A percentile compares a stretch with the other conserved stretches of the same genome.
Evolutionary conservation across 257 asterid genomes (phyloP).

Genomic region (Przewalskia tangutica): DNA sequence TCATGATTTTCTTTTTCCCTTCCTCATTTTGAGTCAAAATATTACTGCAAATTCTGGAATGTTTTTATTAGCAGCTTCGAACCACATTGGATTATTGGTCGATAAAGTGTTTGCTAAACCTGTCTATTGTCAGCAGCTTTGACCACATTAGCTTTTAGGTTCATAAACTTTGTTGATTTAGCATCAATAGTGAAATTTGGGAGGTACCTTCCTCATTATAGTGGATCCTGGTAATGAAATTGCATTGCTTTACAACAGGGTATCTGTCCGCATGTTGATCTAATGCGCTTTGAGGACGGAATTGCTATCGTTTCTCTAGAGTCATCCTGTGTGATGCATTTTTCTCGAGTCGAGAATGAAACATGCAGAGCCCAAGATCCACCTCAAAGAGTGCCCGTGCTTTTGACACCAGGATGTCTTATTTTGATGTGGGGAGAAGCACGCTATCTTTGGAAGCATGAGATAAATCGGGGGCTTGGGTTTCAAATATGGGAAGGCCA

Average conservation of each 20-base stretch:
- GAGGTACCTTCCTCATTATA: background rate
- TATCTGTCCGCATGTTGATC: conserved; percentile 81
- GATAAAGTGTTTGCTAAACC: background rate
- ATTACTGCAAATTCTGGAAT: background rate
- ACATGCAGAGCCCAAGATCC: background rate
- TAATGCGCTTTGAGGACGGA: conserved; percentile 84
- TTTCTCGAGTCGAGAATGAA: conserved; percentile 28
- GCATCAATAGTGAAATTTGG: background rate
- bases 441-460: conserved; percentile 77
- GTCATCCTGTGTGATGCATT: conserved; percentile 77
- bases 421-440: conserved; percentile 89
- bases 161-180: background rate
- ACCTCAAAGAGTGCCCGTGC: conserved; percentile 37
- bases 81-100: background rate
- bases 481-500: conserved; percentile 58
- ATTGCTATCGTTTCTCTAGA: conserved; percentile 74
- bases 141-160: background rate
- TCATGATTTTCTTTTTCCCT: background rate
- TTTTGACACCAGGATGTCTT: conserved; percentile 60
- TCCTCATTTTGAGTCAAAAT: background rate
- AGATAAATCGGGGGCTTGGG: conserved; percentile 72
- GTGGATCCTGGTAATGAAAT: background rate
- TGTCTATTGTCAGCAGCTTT: background rate
- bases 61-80: background rate
- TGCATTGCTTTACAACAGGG: conserved; percentile 34